Evolutionary conservation across 306 rosid species (phyloP).

Genomic region (Vigna angularis): DNA sequence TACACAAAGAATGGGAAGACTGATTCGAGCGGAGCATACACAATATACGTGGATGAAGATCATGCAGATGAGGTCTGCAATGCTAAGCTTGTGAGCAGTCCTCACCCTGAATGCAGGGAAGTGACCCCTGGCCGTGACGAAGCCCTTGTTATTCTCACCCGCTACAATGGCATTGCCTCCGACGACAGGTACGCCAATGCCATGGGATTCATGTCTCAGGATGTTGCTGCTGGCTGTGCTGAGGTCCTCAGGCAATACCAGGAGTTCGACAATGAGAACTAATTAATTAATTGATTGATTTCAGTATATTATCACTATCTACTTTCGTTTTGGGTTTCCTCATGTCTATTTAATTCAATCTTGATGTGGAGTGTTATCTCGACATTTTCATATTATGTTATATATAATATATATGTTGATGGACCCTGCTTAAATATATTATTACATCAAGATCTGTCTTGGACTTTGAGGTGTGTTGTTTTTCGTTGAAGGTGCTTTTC

Average conservation of each 20-base stretch:
- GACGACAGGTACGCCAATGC: conserved; percentile 69
- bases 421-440: conserved; percentile 40
- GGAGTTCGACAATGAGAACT: conserved; percentile 63
- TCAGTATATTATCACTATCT: conserved; percentile 18
- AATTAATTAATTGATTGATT: conserved; percentile 35
- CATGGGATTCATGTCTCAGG: conserved; percentile 62
- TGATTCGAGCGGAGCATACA: conserved; percentile 67
- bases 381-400: conserved; percentile 43
- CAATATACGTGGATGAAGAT: conserved; percentile 62
- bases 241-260: conserved; percentile 71
- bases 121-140: conserved; percentile 74
- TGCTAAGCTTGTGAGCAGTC: conserved; percentile 74
- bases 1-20: conserved; percentile 66
- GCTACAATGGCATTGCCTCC: conserved; percentile 76
- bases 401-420: conserved; percentile 43
- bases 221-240: conserved; percentile 65
- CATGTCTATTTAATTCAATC: conserved; percentile 39
- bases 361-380: conserved; percentile 57
- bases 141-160: conserved; percentile 81
- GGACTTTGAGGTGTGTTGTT: conserved; percentile 2
- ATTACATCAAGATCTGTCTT: conserved; percentile 14
- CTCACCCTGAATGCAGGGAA: conserved; percentile 50
- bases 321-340: conserved; percentile 29
- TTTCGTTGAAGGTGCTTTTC: neutral
- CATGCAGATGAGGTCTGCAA: conserved; percentile 73